phyloP scores from a whole-genome alignment of 2,329 filamentous ascomycete species.

The Microcyclosporella mali region DNA sequence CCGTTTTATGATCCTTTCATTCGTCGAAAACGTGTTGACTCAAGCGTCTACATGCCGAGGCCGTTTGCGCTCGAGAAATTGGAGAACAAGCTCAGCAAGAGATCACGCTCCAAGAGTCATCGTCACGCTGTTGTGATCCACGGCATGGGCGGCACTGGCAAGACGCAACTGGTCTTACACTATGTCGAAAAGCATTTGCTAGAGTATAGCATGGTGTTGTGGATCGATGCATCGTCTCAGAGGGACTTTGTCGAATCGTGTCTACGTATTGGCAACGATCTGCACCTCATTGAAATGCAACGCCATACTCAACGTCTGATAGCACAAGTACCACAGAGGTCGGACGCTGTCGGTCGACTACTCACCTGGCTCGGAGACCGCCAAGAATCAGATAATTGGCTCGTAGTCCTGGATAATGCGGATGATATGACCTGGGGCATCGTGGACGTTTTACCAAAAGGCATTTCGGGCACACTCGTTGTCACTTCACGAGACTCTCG shows the following conservation, averaged over 20 bases:
- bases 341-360: background rate
- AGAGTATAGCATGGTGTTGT: background rate
- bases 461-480: background rate
- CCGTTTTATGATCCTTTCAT: no score
- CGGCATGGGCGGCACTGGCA: background rate
- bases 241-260: background rate
- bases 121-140: background rate
- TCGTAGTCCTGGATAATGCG: background rate
- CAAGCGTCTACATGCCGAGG: no score
- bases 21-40: no score
- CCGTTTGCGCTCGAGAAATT: no score
- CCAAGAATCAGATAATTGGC: background rate
- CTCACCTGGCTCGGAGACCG: background rate
- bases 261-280: background rate
- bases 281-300: background rate
- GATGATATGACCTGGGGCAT: background rate
- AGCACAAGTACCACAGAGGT: background rate
- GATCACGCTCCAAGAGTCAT: background rate
- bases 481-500: background rate
- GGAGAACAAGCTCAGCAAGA: no score
- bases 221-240: background rate
- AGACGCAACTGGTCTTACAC: slow-evolving; percentile 1
- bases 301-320: background rate
- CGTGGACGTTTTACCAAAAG: background rate
- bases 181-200: background rate